Conservation (phyloP, 1,284 basidiomycete genomes). For the Moesziomyces antarcticus region DNA sequence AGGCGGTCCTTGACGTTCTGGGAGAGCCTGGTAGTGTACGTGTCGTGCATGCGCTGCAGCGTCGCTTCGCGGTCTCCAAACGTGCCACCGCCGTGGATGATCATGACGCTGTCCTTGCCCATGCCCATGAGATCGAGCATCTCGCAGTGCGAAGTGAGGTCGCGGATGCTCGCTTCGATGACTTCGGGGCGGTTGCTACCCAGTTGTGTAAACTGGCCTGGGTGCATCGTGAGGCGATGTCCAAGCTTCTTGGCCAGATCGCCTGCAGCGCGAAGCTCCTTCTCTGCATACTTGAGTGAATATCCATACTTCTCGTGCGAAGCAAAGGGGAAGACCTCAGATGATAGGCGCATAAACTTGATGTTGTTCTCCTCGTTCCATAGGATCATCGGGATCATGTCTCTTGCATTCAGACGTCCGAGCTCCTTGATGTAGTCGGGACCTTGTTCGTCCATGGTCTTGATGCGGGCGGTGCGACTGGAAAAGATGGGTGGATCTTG, state of each 20-base stretch:
- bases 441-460: conserved; percentile 83
- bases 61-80: conserved; percentile 82
- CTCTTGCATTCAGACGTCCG: conserved; percentile 77
- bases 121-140: conserved; percentile 86
- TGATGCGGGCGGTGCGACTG: conserved; percentile 79
- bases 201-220: conserved; percentile 83
- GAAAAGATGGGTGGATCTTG: conserved; percentile 80
- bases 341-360: conserved; percentile 63
- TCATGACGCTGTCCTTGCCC: conserved; percentile 79
- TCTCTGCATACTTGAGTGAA: conserved; percentile 76
- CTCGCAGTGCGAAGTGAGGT: conserved; percentile 84
- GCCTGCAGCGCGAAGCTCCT: conserved; percentile 74
- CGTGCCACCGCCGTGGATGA: conserved; percentile 77
- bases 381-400: conserved; percentile 76
- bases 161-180: conserved; percentile 78
- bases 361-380: conserved; percentile 65
- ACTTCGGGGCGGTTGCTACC: conserved; percentile 81
- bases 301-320: conserved; percentile 85
- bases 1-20: conserved; percentile 77
- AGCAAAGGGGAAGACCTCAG: conserved; percentile 89
- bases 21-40: conserved; percentile 74
- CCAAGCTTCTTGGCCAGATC: conserved; percentile 79
- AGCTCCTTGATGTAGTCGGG: conserved; percentile 82
- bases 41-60: conserved; percentile 78
- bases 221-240: conserved; percentile 86